Base-by-base conservation (phyloP, 768 basidiomycete genomes). In the Xerocomus brunneocitrinus region DNA sequence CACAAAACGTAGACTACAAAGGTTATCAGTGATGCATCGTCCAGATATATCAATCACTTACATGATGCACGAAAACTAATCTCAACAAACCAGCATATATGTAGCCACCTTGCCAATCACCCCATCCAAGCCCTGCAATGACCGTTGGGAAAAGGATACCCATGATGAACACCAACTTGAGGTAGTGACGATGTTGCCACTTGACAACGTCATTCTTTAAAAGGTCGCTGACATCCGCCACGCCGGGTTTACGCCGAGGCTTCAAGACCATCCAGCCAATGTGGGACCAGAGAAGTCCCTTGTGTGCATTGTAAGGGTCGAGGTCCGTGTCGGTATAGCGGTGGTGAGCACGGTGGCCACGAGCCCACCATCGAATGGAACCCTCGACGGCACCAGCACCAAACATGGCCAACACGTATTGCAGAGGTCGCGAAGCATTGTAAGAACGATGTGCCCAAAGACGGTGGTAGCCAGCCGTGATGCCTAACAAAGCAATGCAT, bases 281-380 rank as follows among this genome's bases (percentile, higher is more conserved):
- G 63, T 95, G 93, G 0, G 91, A 87, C 78, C 82, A 91, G 64
- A 83, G 78, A 64, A 95, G 81, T 50, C 94, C 94, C 62, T 87
- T 84, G 71, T 92, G 88, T 7, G 93, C 93, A 58, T 90, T 89
- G 76, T 98, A 97, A 0, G 95, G 94, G 73, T 97, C 94, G 58
- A 98, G 87, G 51, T 93, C 91, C 64, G 94, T 98, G 73, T 95
- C 94, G 61, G 94, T 98, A 76, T 97, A 95, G 40, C 94, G 83
- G 67, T 97, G 95, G 71, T 97, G 95, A 3, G 95, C 95, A 55
- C 95, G 90, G 77, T 99, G 97, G 45, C 95, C 95, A 49, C 97
- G 83, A 22, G 87, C 87, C 97, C 97, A 98, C 97, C 97, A 98
- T 70, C 91, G 89, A 75, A 99, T 95, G 22, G 95, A 97, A 8